Evolutionary conservation across 352 stramenopile species (phyloP).

Genomic region (Thraustochytrium sp.): DNA sequence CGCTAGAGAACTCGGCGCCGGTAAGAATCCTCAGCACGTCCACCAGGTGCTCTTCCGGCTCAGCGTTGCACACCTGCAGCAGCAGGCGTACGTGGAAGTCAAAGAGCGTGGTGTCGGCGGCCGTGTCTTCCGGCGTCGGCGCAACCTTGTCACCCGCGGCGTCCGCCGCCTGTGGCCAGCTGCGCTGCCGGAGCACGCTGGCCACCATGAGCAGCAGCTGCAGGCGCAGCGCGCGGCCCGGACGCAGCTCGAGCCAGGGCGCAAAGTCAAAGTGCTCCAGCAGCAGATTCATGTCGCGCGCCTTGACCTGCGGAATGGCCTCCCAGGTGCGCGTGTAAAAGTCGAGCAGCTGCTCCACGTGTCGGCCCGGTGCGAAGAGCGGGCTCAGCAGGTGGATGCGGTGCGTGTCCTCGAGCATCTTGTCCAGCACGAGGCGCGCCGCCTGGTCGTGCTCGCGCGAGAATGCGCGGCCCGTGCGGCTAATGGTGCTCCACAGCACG

Average conservation of each 20-base stretch:
- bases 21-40: neutral
- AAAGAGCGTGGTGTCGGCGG: neutral
- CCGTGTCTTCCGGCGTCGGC: neutral
- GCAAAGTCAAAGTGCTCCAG: conserved; percentile 23
- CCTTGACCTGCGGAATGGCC: neutral
- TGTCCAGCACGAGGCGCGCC: neutral
- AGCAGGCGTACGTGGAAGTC: neutral
- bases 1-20: neutral
- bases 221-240: neutral
- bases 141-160: too few species aligned
- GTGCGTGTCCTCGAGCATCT: conserved; percentile 7
- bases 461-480: neutral
- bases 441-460: neutral
- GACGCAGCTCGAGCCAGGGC: neutral
- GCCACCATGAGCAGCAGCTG: neutral
- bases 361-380: neutral
- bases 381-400: conserved; percentile 4
- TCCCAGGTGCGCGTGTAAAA: neutral
- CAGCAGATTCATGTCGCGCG: neutral
- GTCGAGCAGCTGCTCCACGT: neutral
- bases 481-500: neutral
- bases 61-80: neutral
- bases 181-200: neutral
- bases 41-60: neutral
- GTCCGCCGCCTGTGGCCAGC: too few species aligned